Evolutionary conservation across 768 basidiomycete species (phyloP).

Genomic region (Rhizopogon salebrosus): DNA sequence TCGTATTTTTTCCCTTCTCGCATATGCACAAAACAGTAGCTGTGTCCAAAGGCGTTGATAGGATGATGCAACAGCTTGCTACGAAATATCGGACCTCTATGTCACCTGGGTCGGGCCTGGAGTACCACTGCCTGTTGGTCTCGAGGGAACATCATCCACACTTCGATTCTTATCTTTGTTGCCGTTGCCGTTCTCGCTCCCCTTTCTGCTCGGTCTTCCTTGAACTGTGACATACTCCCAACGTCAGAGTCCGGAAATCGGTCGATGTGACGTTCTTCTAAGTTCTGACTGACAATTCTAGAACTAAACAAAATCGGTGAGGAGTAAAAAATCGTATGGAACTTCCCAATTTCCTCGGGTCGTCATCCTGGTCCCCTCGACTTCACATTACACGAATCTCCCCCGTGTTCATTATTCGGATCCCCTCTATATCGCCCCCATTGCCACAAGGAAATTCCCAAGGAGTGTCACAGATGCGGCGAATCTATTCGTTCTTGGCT

Average conservation of each 20-base stretch:
- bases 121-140: not conserved
- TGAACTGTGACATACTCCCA: conserved; percentile 56
- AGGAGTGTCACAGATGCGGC: too few species aligned
- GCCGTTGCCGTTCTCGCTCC: not conserved
- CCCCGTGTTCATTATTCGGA: conserved; percentile 18
- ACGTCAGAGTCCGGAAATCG: conserved; percentile 81
- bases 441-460: too few species aligned
- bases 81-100: not conserved
- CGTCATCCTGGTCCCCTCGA: too few species aligned
- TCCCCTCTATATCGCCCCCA: too few species aligned
- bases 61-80: not conserved
- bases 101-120: not conserved
- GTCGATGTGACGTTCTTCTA: too few species aligned
- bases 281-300: too few species aligned
- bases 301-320: too few species aligned
- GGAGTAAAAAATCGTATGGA: too few species aligned
- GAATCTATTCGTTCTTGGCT: too few species aligned
- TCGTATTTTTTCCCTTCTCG: not conserved
- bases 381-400: too few species aligned
- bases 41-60: not conserved
- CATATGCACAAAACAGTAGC: not conserved
- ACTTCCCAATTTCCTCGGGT: too few species aligned
- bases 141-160: not conserved
- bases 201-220: conserved; percentile 3
- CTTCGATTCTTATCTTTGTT: not conserved